phyloP scores from a whole-genome alignment of 2,329 filamentous ascomycete species.

The Arthroderma sp. region DNA sequence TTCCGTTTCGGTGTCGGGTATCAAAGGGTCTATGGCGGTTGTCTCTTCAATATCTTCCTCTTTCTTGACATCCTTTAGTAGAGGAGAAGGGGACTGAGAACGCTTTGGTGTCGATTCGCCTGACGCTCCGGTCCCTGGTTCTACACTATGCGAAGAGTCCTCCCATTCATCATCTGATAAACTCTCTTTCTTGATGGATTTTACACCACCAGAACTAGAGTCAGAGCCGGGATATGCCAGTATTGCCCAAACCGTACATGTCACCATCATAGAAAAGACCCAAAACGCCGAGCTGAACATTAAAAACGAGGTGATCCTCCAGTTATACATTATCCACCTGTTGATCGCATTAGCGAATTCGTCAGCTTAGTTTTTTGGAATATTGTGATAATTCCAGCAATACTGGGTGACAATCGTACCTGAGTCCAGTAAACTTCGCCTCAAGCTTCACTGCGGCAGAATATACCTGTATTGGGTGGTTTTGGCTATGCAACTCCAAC shows the following conservation, averaged over 20 bases:
- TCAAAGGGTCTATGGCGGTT: slow-evolving; percentile 12
- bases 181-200: slow-evolving; percentile 3
- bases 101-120: slow-evolving; percentile 9
- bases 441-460: slow-evolving; percentile 52
- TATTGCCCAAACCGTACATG: slow-evolving; percentile 50
- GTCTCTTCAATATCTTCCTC: slow-evolving; percentile 19
- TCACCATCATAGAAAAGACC: slow-evolving; percentile 56
- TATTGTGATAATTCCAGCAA: not conserved
- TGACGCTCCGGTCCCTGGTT: slow-evolving; percentile 21
- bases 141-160: not conserved
- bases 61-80: slow-evolving; percentile 9
- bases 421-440: slow-evolving; percentile 61
- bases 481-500: slow-evolving; percentile 58
- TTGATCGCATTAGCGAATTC: not conserved
- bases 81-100: too few species aligned
- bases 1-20: too few species aligned
- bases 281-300: slow-evolving; percentile 63
- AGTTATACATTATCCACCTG: slow-evolving; percentile 75
- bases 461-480: slow-evolving; percentile 61
- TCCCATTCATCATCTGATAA: slow-evolving; percentile 6
- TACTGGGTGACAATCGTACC: slow-evolving; percentile 23
- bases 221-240: slow-evolving; percentile 27
- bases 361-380: not conserved
- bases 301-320: slow-evolving; percentile 56
- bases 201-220: slow-evolving; percentile 8